These are phyloP conservation scores for Xylaria sp. DNA, from an alignment of 495 filamentous ascomycete species.

Conservation along the genomic window DNA sequence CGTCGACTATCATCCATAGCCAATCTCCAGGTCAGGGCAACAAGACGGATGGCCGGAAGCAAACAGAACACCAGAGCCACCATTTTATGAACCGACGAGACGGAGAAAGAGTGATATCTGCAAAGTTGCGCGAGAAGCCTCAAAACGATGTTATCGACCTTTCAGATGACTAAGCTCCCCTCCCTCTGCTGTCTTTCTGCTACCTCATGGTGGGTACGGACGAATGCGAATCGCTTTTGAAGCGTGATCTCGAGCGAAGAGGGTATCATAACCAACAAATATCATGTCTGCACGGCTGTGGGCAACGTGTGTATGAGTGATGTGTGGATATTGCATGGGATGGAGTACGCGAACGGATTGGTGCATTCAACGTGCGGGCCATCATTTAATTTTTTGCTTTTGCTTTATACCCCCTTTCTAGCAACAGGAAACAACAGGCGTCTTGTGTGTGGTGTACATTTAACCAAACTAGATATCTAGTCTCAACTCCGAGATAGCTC, in stretches of 20 bases:
- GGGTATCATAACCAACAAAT: not conserved
- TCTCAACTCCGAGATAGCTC: not conserved
- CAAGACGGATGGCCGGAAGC: conserved; percentile 1
- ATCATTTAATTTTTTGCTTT: not conserved
- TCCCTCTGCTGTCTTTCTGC: not conserved
- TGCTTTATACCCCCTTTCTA: conserved; percentile 25
- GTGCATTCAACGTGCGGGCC: conserved; percentile 9
- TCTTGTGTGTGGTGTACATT: not conserved
- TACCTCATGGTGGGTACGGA: not conserved
- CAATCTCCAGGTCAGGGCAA: not conserved
- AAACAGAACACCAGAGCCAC: conserved; percentile 9
- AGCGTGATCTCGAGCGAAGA: not conserved
- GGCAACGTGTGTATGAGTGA: not conserved
- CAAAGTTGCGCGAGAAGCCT: conserved; percentile 6
- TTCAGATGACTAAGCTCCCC: conserved; percentile 17
- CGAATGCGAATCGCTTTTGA: not conserved
- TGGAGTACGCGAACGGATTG: conserved; percentile 13
- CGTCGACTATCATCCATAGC: not conserved
- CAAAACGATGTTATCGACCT: conserved; percentile 23
- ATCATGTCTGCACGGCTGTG: not conserved
- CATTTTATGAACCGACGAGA: conserved; percentile 8
- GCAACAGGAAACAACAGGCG: not conserved
- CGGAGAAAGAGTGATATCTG: conserved; percentile 10
- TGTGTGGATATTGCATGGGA: conserved; percentile 17
- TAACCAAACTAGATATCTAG: not conserved